Conservation (phyloP, 2,329 filamentous ascomycete genomes). For the Bipolaris cookei region DNA sequence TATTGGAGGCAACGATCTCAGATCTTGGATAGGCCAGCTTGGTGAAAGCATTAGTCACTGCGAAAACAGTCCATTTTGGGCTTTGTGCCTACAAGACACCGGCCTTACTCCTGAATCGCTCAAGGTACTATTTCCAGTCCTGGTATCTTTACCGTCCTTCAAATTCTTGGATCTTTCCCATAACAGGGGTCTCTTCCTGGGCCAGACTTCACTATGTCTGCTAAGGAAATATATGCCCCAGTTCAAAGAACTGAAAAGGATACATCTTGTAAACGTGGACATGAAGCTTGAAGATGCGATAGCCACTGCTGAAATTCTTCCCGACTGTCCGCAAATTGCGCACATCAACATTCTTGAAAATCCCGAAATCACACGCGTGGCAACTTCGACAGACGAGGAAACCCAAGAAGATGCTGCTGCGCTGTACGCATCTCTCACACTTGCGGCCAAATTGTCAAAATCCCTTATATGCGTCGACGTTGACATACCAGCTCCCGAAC, state of each 20-base stretch:
- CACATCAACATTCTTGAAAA: conserved; percentile 91
- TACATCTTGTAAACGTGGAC: conserved; percentile 84
- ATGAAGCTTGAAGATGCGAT: conserved; percentile 89
- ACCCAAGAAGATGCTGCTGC: conserved; percentile 92
- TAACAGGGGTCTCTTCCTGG: conserved; percentile 79
- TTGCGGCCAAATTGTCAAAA: conserved; percentile 81
- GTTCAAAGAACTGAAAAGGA: conserved; percentile 76
- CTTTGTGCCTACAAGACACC: conserved; percentile 85
- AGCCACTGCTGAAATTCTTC: conserved; percentile 85
- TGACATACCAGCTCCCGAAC: conserved; percentile 79
- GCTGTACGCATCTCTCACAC: conserved; percentile 87
- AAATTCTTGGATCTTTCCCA: conserved; percentile 92
- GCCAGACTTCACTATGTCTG: conserved; percentile 75
- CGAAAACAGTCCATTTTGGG: conserved; percentile 68
- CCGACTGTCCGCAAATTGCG: conserved; percentile 79
- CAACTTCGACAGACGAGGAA: conserved; percentile 76
- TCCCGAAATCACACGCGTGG: conserved; percentile 70
- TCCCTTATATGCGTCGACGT: conserved; percentile 90
- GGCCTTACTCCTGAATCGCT: conserved; percentile 76
- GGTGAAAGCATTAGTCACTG: conserved; percentile 60
- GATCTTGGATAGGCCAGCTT: conserved; percentile 54
- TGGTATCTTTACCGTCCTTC: conserved; percentile 73
- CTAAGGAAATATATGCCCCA: conserved; percentile 85
- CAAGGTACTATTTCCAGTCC: conserved; percentile 74
- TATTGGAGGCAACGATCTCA: conserved; percentile 80